Conservation (phyloP, 768 basidiomycete genomes). For the Scleroderma citrinum region DNA sequence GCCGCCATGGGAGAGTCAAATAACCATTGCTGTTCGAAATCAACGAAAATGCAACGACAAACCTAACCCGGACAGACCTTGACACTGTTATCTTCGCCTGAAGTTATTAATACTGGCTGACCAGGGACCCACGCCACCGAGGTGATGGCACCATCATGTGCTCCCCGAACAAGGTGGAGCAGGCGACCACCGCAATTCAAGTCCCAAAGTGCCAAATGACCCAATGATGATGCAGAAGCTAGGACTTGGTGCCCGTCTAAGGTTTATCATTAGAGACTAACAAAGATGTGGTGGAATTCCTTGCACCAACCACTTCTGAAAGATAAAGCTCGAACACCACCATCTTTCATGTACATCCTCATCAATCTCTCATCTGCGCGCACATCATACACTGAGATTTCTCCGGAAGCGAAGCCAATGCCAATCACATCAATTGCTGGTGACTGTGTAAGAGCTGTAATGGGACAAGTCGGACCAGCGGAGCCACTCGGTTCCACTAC, state of each 20-base stretch:
- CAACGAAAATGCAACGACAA: conserved; percentile 2
- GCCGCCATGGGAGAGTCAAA: conserved; percentile 87
- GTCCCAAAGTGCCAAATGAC: conserved; percentile 93
- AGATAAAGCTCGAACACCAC: conserved; percentile 64
- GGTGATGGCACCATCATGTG: conserved; percentile 82
- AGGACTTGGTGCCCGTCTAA: conserved; percentile 84
- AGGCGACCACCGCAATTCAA: conserved; percentile 75
- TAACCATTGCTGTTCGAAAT: conserved; percentile 80
- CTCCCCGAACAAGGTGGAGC: conserved; percentile 79
- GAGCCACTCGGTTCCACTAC: conserved; percentile 25
- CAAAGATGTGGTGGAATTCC: neutral
- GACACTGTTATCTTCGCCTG: conserved; percentile 91
- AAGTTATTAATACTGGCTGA: conserved; percentile 85
- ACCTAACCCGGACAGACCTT: conserved; percentile 50
- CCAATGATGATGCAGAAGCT: conserved; percentile 80
- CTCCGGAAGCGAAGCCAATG: conserved; percentile 85
- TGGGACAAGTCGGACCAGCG: conserved; percentile 35
- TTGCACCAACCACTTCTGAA: conserved; percentile 73
- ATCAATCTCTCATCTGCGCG: conserved; percentile 86
- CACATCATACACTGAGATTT: conserved; percentile 85
- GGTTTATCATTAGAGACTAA: neutral
- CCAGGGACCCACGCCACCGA: conserved; percentile 89
- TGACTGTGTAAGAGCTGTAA: conserved; percentile 82
- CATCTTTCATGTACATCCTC: conserved; percentile 87
- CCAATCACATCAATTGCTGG: conserved; percentile 96